Conservation (phyloP, 2,329 filamentous ascomycete genomes). For the Didymella pinodella region DNA sequence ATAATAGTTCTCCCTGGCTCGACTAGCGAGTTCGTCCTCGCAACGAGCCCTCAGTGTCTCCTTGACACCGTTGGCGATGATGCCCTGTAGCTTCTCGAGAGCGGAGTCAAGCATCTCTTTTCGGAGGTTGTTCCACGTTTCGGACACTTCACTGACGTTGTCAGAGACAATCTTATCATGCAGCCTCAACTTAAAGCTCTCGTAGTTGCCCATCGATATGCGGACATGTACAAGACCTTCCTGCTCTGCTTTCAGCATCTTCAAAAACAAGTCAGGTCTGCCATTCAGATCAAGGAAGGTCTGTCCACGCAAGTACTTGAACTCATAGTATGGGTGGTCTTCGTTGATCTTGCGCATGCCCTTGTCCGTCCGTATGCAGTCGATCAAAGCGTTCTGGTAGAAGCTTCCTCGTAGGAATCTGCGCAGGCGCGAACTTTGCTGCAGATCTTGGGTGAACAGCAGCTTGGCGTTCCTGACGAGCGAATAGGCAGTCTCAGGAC, state of each 20-base stretch:
- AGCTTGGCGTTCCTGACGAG: slow-evolving; percentile 81
- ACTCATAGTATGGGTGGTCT: slow-evolving; percentile 94
- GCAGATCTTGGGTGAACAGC: slow-evolving; percentile 91
- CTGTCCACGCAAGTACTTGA: slow-evolving; percentile 94
- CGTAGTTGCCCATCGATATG: slow-evolving; percentile 77
- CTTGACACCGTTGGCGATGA: slow-evolving; percentile 92
- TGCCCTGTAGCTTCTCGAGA: slow-evolving; percentile 78
- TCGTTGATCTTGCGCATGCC: slow-evolving; percentile 93
- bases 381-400: slow-evolving; percentile 83
- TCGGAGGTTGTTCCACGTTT: slow-evolving; percentile 91
- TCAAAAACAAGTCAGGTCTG: slow-evolving; percentile 87
- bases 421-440: slow-evolving; percentile 85
- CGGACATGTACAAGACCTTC: slow-evolving; percentile 90
- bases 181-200: slow-evolving; percentile 77
- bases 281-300: slow-evolving; percentile 81
- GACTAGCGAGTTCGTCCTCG: slow-evolving; percentile 88
- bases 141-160: slow-evolving; percentile 92
- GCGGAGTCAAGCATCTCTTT: slow-evolving; percentile 84
- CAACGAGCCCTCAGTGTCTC: slow-evolving; percentile 93
- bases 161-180: slow-evolving; percentile 89
- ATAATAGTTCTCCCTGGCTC: slow-evolving; percentile 87
- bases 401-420: slow-evolving; percentile 84
- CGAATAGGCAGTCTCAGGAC: slow-evolving; percentile 69
- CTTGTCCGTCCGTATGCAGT: slow-evolving; percentile 91
- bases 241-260: slow-evolving; percentile 97